Base-by-base conservation (phyloP, 495 filamentous ascomycete species). In the Delitschia confertaspora region DNA sequence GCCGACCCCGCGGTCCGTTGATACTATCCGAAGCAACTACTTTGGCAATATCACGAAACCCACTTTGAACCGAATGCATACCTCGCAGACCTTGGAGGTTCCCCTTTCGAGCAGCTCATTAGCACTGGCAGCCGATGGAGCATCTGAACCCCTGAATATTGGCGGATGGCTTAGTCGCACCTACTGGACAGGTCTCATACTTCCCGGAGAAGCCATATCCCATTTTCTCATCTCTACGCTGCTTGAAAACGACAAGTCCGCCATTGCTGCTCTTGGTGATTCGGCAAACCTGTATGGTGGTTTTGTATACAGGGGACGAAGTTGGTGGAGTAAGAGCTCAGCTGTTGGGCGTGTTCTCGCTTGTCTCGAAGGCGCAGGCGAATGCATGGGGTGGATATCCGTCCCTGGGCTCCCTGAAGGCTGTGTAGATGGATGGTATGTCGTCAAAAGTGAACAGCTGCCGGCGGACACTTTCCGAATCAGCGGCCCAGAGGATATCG, bases 291-390 rank as follows among this genome's bases (percentile, higher is more conserved):
- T 93, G 6, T 82, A 80, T 52, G 81, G 82, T n/a, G 86, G 85
- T 3, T 86, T 93, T 53, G 61, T 80, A 6, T 87, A 85, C 55
- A 58, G 54, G 6, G 73, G 69, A 13, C 76, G 74, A 49, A 88
- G 76, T 41, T 91, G 82, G 69, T 93, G 86, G 86, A 88, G 83
- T 60, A 87, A 82, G 23, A 65, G 71, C 31, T 86, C 81, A 54
- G 70, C 91, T 30, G 74, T 88, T 18, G 83, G 83, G 6, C 75
- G 83, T 23, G 82, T 93, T 0, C 54, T 93, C 17, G 79, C 80
- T 42, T 75, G 78, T 24, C 60, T 75, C 7, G 67, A 73, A 19
- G 79, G 74, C 6, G 73, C 79, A 13, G 71, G 69, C n/a, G 82
- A 83, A 46, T 86, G 80, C 49, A 81, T 85, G 75, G 82, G 81